Percentiles rank a stretch among this genome's conserved stretches.
phyloP scores from a whole-genome alignment of 495 filamentous ascomycete genomes.

The Aspergillus cavernicola region DNA sequence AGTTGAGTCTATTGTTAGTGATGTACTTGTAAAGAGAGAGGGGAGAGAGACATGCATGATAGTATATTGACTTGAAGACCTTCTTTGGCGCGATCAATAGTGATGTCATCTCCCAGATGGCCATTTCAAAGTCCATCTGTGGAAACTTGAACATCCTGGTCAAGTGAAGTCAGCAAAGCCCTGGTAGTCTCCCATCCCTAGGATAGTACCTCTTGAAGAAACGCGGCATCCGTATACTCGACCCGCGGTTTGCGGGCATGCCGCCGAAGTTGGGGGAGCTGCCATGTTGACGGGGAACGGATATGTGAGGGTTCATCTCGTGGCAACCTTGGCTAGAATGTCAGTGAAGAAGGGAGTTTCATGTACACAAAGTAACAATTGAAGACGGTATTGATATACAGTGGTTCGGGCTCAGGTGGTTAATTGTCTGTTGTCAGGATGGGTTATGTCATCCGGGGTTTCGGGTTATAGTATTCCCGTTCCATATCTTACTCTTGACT shows the following conservation, averaged over 20 bases:
- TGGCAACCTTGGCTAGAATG: slow-evolving; percentile 16
- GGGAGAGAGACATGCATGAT: slow-evolving; percentile 52
- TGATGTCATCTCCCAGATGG: slow-evolving; percentile 75
- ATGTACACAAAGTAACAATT: slow-evolving; percentile 10
- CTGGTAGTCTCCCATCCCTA: background rate
- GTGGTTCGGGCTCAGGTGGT: background rate
- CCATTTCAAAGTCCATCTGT: slow-evolving; percentile 72
- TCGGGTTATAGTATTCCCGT: slow-evolving; percentile 3
- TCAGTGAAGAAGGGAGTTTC: background rate
- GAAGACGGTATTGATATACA: background rate
- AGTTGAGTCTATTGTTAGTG: slow-evolving; percentile 11
- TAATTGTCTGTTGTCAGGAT: background rate
- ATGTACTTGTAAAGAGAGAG: slow-evolving; percentile 2
- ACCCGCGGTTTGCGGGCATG: slow-evolving; percentile 44
- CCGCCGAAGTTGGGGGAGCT: slow-evolving; percentile 50
- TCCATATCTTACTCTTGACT: background rate
- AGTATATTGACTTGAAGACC: slow-evolving; percentile 73
- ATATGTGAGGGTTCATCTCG: slow-evolving; percentile 61
- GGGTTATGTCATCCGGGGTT: slow-evolving; percentile 16
- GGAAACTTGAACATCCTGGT: slow-evolving; percentile 61
- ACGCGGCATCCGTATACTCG: slow-evolving; percentile 54
- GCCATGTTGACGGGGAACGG: slow-evolving; percentile 57
- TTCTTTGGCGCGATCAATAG: slow-evolving; percentile 73
- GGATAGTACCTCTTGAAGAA: slow-evolving; percentile 50
- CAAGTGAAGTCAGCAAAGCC: slow-evolving; percentile 9